Evolutionary conservation across 768 basidiomycete genomes (phyloP), one percentile per base, ranked within the genome.

Genomic region (Suillus alpinus): DNA sequence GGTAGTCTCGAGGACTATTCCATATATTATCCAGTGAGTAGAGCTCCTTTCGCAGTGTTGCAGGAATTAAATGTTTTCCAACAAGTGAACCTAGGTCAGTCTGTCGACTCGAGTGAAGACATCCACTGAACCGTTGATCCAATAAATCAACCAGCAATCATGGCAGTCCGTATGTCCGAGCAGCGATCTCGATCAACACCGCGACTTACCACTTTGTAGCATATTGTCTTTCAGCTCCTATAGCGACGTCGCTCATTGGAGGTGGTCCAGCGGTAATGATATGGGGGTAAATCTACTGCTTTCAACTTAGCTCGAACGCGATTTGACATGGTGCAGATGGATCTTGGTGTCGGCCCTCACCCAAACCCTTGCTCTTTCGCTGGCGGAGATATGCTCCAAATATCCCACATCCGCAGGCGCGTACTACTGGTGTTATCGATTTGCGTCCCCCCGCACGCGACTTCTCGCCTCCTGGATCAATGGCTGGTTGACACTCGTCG

Each of bases 401-500:
- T 86, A 84, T 62, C 85, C 85, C 0, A 86, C 84, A 1, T 83
- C 84, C 0, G 84, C 84, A 0, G 85, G 85, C 16, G 81, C 85
- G 1, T 86, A 85, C 63, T 86, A 88, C 65, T 89, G 87, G 87
- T 82, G 83, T 49, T 87, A 83, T 64, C 80, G 83, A 51, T 75
- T 89, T 9, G 81, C 84, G 0, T 78, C 85, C 3, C 81, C 85
- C 0, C 76, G 74, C 53, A 79, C 77, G 59, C 77, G 82, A 57
- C 71, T 86, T 7, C 65, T 86, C 8, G 71, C 81, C 3, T 85
- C 83, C 16, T 89, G 87, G 83, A 82, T 88, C 51, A 84, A 85
- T 59, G 87, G 87, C 6, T 89, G 87, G 87, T 72, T 88, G 18
- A 85, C 83, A 2, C 75, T 87, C 65, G 85, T 86, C 32, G 87